phyloP scores from a whole-genome alignment of 345 rosid genomes.

The Nasturtium officinale region DNA sequence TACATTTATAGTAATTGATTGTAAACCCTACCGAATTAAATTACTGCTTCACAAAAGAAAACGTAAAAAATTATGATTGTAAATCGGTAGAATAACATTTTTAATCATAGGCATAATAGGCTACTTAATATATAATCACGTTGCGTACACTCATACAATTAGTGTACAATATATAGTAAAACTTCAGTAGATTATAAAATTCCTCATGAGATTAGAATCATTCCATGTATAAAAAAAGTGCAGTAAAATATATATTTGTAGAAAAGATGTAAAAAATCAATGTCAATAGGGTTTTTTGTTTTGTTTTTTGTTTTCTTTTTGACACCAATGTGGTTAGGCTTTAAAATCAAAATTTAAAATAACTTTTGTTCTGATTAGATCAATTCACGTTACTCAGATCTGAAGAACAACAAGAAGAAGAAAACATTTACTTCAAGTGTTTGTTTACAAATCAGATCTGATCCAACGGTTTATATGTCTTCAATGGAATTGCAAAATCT shows the following conservation, averaged over 20 bases:
- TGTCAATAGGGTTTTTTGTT: no score
- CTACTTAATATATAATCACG: not conserved
- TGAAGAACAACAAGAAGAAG: conserved; percentile 21
- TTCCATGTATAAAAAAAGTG: no score
- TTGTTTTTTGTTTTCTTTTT: no score
- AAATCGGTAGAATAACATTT: not conserved
- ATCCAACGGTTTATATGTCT: conserved; percentile 23
- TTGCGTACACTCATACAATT: not conserved
- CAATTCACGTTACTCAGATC: conserved; percentile 26
- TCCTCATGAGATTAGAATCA: no score
- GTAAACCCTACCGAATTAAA: not conserved
- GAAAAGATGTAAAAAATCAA: no score
- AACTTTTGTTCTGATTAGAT: no score
- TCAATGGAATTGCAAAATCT: conserved; percentile 20
- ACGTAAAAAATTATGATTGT: not conserved
- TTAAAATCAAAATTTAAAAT: no score
- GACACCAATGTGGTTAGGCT: no score
- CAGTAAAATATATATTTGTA: no score
- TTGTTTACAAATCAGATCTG: not conserved
- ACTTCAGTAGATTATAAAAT: not conserved
- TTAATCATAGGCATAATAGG: not conserved
- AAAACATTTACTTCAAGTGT: conserved; percentile 1
- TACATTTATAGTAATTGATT: not conserved
- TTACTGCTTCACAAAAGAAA: not conserved
- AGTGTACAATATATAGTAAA: no score